A percentile compares a stretch with the other conserved stretches of the same genome.
These are phyloP conservation scores for Typha latifolia DNA, from an alignment of 176 grass and related monocot species.

Conservation along the genomic window DNA sequence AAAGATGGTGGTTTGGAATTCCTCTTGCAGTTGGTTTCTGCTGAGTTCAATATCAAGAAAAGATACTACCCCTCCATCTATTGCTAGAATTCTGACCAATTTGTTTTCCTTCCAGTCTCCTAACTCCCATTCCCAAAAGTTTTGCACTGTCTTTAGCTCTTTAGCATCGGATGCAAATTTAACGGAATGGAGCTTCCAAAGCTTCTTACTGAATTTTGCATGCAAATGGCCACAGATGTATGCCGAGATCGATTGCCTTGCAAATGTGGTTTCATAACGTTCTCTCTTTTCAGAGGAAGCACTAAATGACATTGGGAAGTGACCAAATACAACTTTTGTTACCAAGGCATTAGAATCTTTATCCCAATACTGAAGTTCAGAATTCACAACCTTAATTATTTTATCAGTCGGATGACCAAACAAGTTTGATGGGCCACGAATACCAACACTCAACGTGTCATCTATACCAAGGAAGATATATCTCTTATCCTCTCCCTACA, in stretches of 20 bases:
- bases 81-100: slow-evolving; percentile 73
- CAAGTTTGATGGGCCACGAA: slow-evolving; percentile 76
- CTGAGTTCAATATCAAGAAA: slow-evolving; percentile 37
- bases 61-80: slow-evolving; percentile 65
- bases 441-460: slow-evolving; percentile 67
- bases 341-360: slow-evolving; percentile 31
- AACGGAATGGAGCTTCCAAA: slow-evolving; percentile 62
- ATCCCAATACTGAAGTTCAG: slow-evolving; percentile 50
- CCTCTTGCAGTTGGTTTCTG: slow-evolving; percentile 18
- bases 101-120: slow-evolving; percentile 91
- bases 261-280: slow-evolving; percentile 57
- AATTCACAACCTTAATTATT: slow-evolving; percentile 48
- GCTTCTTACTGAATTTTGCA: slow-evolving; percentile 53
- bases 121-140: slow-evolving; percentile 96
- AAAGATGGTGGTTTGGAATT: slow-evolving; percentile 38
- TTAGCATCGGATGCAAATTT: slow-evolving; percentile 19
- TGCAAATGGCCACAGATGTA: slow-evolving; percentile 87
- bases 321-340: slow-evolving; percentile 69
- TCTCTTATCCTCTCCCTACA: slow-evolving; percentile 53
- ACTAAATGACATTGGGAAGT: slow-evolving; percentile 87
- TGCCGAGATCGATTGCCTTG: slow-evolving; percentile 47
- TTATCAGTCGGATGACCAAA: slow-evolving; percentile 73
- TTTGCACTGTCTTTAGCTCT: slow-evolving; percentile 17
- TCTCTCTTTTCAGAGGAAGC: slow-evolving; percentile 37
- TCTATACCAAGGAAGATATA: slow-evolving; percentile 86